Base-by-base conservation (phyloP, 1,139 yeast species). In the Geotrichum candidum region DNA sequence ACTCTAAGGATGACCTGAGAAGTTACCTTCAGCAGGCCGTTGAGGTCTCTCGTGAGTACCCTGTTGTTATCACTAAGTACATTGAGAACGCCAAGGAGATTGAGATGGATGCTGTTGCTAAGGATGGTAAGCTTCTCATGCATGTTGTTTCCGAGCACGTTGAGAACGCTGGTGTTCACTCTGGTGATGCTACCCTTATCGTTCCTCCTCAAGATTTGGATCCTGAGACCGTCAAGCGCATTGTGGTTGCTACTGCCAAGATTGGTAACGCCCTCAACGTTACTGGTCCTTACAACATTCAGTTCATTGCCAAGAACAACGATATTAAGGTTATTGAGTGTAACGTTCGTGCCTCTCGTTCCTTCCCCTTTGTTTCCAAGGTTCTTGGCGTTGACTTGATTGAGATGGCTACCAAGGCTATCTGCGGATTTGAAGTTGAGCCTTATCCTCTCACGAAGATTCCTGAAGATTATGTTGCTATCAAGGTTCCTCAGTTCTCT, bases 241-340 rank as follows among this genome's bases (percentile, higher is more conserved):
- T 92, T 74, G 96, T 90, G 65, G 95, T 86, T 72, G 97, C 97
- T 57, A 90, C 99, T 65, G 96, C 96, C 63, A 94, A 92, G 81
- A 90, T 94, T 71, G 99, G 97, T 76, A 84, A 87, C 73, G 98
- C 99, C 15, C 91, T 95, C 92, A 88, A 90, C 65, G 92, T 94
- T 69, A 90, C 97, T 56, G 99, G 99, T 71, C 99, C 99, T 27
- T 94, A 89, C 84, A 94, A 94, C 79, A 94, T 94, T 96, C 99
- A 94, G 80, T 86, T 94, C 76, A 94, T 92, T 76, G 95, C 96
- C 52, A 62, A 62, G 60, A 59, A 62, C 54, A 62, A 62, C 38
- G 83, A 82, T 59, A 81, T 90, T 72, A 94, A 94, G 83, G 99
- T 94, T 66, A 94, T 94, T 74, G 99, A 94, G 80, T 94, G 99